Percentiles rank a stretch among this genome's conserved stretches.
Evolutionary conservation across 179 eudicot genomes (phyloP).

Genomic region (Actinidia arguta): DNA sequence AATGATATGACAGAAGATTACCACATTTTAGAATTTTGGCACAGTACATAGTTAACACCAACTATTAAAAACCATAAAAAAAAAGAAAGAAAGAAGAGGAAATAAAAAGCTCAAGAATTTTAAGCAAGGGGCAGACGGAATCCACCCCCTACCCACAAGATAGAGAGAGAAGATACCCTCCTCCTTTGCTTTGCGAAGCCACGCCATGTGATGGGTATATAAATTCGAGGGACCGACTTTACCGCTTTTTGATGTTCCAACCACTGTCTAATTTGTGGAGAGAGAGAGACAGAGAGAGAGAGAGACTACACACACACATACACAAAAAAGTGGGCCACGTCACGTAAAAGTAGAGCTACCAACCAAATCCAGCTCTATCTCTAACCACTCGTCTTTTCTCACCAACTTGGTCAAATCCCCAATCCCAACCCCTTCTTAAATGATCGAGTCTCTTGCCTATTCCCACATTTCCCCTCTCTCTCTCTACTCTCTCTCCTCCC

Average conservation of each 20-base stretch:
- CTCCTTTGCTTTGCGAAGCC: no score
- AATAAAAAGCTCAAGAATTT: background rate
- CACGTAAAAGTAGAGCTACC: constrained; percentile 56
- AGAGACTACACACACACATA: constrained; percentile 26
- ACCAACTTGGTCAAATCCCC: constrained; percentile 49
- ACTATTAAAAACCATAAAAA: no score
- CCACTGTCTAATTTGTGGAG: background rate
- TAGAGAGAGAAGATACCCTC: background rate
- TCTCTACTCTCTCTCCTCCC: background rate
- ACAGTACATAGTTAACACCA: no score
- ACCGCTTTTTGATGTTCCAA: background rate
- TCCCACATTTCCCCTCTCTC: background rate
- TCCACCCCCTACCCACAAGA: background rate
- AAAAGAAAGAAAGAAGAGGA: no score
- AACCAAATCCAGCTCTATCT: constrained; percentile 51
- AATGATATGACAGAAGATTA: no score
- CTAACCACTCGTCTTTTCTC: constrained; percentile 41
- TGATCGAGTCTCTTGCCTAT: background rate
- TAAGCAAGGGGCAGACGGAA: background rate
- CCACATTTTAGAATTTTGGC: no score
- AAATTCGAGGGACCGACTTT: constrained; percentile 15
- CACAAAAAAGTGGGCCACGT: constrained; percentile 27
- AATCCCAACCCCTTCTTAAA: background rate
- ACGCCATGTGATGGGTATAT: background rate
- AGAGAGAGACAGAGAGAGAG: background rate